A percentile compares a stretch with the other conserved stretches of the same genome.
Conservation (phyloP, 179 eudicot genomes). For the Beta corolliflora region DNA sequence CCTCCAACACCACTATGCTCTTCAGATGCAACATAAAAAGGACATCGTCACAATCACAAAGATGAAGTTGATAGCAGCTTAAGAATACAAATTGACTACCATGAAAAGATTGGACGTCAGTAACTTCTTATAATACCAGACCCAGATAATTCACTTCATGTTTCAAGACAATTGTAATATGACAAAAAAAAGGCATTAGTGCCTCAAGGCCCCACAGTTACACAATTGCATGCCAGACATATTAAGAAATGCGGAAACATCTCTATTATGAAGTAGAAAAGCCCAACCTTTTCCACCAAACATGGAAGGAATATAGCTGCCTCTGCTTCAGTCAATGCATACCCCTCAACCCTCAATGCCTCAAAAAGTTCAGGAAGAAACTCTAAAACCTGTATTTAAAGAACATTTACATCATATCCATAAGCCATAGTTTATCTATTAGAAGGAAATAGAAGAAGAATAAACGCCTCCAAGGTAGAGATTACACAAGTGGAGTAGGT, state of each 20-base stretch:
- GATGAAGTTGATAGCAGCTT: background rate
- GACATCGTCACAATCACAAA: background rate
- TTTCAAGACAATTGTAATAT: background rate
- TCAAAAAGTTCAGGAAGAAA: conserved; percentile 93
- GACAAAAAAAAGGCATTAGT: background rate
- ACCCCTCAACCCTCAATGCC: conserved; percentile 75
- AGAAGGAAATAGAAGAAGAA: no score
- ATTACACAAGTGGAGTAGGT: background rate
- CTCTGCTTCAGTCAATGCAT: conserved; percentile 87
- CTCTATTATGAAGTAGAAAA: conserved; percentile 1
- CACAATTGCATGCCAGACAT: background rate
- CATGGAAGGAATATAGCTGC: conserved; percentile 92
- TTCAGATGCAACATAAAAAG: conserved; percentile 5
- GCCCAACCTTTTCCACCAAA: conserved; percentile 81
- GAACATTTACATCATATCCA: conserved; percentile 9
- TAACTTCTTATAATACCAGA: background rate
- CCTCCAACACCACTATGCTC: background rate
- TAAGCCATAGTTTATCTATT: background rate
- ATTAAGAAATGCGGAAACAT: background rate
- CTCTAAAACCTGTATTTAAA: conserved; percentile 65
- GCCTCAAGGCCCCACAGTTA: background rate
- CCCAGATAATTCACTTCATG: background rate
- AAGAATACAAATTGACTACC: background rate
- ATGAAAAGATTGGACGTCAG: background rate
- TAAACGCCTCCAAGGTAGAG: background rate